A percentile compares a stretch with the other conserved stretches of the same genome.
Conservation (phyloP, 495 filamentous ascomycete genomes). For the Filosporella fistucella region DNA sequence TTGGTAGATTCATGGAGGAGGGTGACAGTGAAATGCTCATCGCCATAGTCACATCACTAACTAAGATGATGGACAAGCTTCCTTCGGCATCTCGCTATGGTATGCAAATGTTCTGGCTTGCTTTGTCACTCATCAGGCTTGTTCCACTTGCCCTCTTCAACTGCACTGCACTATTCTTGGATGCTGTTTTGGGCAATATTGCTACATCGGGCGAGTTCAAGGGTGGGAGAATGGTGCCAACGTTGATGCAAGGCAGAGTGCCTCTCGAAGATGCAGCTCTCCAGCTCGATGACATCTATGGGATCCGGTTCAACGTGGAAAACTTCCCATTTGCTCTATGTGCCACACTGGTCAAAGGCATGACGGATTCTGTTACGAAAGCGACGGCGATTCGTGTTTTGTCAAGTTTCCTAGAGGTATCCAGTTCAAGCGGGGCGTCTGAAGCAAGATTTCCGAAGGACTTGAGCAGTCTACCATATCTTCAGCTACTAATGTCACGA, state of each 20-base stretch:
- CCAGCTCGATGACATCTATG: conserved; percentile 56
- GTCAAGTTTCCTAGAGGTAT: conserved; percentile 55
- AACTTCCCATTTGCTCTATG: conserved; percentile 61
- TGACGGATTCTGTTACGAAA: conserved; percentile 55
- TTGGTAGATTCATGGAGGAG: conserved; percentile 53
- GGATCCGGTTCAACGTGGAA: conserved; percentile 55
- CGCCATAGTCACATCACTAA: conserved; percentile 57
- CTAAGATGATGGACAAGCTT: conserved; percentile 67
- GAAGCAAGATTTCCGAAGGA: conserved; percentile 23
- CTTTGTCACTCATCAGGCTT: conserved; percentile 57
- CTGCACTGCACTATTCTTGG: conserved; percentile 57
- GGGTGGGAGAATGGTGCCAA: conserved; percentile 49
- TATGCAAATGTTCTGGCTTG: conserved; percentile 65
- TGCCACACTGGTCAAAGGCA: conserved; percentile 54
- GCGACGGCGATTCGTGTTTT: conserved; percentile 48
- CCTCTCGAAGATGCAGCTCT: conserved; percentile 53
- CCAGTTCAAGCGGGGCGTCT: conserved; percentile 30
- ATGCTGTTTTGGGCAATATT: conserved; percentile 56
- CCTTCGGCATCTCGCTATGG: conserved; percentile 58
- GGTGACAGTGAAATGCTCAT: conserved; percentile 60
- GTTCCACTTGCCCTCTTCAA: conserved; percentile 57
- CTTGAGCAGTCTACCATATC: conserved; percentile 41
- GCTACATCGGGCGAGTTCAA: conserved; percentile 49
- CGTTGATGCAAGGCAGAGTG: conserved; percentile 49
- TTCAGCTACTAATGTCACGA: conserved; percentile 44